Evolutionary conservation across 169 alveolate species (phyloP).

Genomic region (Eimeria acervulina): DNA sequence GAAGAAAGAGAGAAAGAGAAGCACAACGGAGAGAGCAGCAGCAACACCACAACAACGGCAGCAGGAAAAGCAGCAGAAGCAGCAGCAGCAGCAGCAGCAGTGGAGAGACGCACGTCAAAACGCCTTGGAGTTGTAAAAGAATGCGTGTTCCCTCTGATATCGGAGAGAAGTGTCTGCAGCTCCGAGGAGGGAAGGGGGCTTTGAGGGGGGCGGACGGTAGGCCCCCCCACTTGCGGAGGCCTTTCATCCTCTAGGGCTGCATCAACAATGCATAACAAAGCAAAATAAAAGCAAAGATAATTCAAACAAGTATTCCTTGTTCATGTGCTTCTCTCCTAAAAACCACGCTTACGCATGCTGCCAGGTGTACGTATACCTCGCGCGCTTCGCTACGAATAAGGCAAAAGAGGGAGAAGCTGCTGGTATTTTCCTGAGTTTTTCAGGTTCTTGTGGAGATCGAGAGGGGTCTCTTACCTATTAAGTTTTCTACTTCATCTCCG

Average conservation of each 20-base stretch:
- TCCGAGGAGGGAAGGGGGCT: neutral
- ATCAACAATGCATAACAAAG: neutral
- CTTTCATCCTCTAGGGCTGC: neutral
- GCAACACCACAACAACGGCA: neutral
- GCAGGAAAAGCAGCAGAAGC: neutral
- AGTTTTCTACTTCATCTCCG: neutral
- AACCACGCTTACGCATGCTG: neutral
- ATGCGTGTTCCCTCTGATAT: neutral
- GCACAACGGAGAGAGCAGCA: neutral
- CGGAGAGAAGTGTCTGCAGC: neutral
- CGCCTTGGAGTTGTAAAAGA: neutral
- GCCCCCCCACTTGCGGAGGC: neutral
- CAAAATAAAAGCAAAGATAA: neutral
- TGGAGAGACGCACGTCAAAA: neutral
- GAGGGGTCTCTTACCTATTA: neutral
- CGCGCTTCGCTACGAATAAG: neutral
- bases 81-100: conserved; percentile 35
- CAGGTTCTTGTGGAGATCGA: too few relatives aligned
- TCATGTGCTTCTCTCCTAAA: too few relatives aligned
- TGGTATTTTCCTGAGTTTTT: too few relatives aligned
- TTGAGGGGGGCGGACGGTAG: neutral
- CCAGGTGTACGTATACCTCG: neutral
- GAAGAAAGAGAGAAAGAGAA: neutral
- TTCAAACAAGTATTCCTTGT: too few relatives aligned
- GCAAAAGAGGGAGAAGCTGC: neutral